Evolutionary conservation across 2,329 filamentous ascomycete species (phyloP).

Genomic region (Tolypocladium amazonense): DNA sequence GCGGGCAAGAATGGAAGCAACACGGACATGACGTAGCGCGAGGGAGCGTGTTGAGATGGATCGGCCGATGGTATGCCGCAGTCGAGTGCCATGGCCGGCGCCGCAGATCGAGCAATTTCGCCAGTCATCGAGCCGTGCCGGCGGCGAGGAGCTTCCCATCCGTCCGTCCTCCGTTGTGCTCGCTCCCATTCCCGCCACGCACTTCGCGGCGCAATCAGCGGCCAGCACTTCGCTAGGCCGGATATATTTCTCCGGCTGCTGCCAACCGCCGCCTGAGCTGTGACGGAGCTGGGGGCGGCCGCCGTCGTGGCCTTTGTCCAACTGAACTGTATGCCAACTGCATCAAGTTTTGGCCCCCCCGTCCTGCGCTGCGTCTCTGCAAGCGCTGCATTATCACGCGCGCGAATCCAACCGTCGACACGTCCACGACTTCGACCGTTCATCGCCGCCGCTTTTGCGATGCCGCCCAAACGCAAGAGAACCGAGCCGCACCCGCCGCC

Average conservation of each 20-base stretch:
- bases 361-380: neutral
- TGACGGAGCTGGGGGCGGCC: no score
- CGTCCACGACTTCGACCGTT: neutral
- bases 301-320: no score
- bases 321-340: neutral
- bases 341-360: neutral
- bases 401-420: neutral
- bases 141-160: no score
- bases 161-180: no score
- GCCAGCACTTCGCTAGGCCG: neutral
- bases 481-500: conserved; percentile 9
- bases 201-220: neutral
- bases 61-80: neutral
- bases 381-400: neutral
- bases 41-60: neutral
- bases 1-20: neutral
- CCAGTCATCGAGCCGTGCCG: neutral
- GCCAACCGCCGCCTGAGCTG: neutral
- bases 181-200: neutral
- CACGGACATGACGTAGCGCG: neutral
- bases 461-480: conserved; percentile 30
- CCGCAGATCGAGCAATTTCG: neutral
- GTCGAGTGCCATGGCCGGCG: neutral
- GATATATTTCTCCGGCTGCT: neutral
- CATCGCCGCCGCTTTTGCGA: conserved; percentile 8